A percentile compares a stretch with the other conserved stretches of the same genome.
phyloP scores from a whole-genome alignment of 208 protist species.

The Leptomonas pyrrhocoris region DNA sequence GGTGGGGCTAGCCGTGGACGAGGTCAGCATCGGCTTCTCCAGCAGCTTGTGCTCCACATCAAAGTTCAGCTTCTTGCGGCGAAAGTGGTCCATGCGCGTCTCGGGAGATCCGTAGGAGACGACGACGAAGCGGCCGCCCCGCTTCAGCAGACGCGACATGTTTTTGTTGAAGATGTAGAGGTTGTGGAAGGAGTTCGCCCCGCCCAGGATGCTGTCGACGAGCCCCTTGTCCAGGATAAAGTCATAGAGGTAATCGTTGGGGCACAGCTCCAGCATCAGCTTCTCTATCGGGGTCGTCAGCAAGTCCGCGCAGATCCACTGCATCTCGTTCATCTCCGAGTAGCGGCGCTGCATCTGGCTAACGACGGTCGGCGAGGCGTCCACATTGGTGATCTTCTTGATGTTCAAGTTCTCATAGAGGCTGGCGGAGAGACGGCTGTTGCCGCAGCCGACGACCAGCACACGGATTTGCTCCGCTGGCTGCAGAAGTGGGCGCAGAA shows the following conservation, averaged over 20 bases:
- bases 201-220: slow-evolving; percentile 86
- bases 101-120: slow-evolving; percentile 91
- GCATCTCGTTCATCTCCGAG: slow-evolving; percentile 86
- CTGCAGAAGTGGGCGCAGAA: slow-evolving; percentile 75
- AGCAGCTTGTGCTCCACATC: slow-evolving; percentile 86
- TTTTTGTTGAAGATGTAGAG: slow-evolving; percentile 89
- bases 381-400: slow-evolving; percentile 90
- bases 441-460: slow-evolving; percentile 90
- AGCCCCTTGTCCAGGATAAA: slow-evolving; percentile 92
- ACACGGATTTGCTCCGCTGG: slow-evolving; percentile 82
- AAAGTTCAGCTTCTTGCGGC: slow-evolving; percentile 83
- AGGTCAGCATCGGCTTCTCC: slow-evolving; percentile 90
- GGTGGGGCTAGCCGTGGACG: slow-evolving; percentile 67
- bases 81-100: slow-evolving; percentile 91
- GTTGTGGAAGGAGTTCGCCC: slow-evolving; percentile 90
- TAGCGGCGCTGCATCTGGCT: slow-evolving; percentile 88
- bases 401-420: slow-evolving; percentile 88
- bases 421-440: slow-evolving; percentile 80
- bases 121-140: slow-evolving; percentile 81
- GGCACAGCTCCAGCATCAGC: slow-evolving; percentile 75
- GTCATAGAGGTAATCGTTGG: slow-evolving; percentile 84
- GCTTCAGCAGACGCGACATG: slow-evolving; percentile 86
- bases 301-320: slow-evolving; percentile 85
- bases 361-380: slow-evolving; percentile 89
- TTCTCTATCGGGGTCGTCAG: slow-evolving; percentile 81